Evolutionary conservation across 2,329 filamentous ascomycete species (phyloP), one percentile per base, ranked within the genome.

Genomic region (Ophiocordyceps camponoti-leonardi): DNA sequence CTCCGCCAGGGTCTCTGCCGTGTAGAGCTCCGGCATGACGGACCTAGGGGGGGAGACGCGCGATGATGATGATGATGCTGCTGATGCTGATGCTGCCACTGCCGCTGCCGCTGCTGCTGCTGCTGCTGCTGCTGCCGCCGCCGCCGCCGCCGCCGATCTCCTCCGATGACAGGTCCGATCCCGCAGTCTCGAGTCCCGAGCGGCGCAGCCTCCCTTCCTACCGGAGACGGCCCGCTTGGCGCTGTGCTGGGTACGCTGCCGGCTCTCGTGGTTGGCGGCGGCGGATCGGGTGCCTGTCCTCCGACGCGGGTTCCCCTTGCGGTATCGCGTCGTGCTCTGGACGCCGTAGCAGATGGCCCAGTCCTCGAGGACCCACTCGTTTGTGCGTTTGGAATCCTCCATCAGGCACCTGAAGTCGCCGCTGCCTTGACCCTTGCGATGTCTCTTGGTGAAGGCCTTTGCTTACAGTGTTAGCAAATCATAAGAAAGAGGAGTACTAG

Each of bases 311-410:
- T 64, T 64, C 23, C 55, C 58, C 52, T 79, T 80, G 51, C 83
- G 76, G 60, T 84, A 87, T 51, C 81, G 69, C 1, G 90, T 95
- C 1, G 90, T 96, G 48, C 86, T 90, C 61, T 87, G 78, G 44
- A 95, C 83, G 23, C 85, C 84, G 22, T 81, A 65, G 19, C 64
- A 62, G 30, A 86, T 65, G 0, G 86, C 85, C 60, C 81, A 78
- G 1, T 77, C 67, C 33, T 80, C 79, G 23, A 96, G 67, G 41
- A 79, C 73, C 90, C 90, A 96, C 60, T 83, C 76, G 43, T 74
- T 79, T 2, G 75, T 75, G 57, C 83, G 87, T 56, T 82, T 74
- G 19, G 72, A 66, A 43, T 68, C 62, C 8, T 61, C 53, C 28
- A 20, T 28, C 37, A 43, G 3, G 7, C 31, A 30, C 44, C 39